These are phyloP conservation scores for Paracamarosporium sp. DNA, from an alignment of 2,329 filamentous ascomycete genomes.

Conservation along the genomic window DNA sequence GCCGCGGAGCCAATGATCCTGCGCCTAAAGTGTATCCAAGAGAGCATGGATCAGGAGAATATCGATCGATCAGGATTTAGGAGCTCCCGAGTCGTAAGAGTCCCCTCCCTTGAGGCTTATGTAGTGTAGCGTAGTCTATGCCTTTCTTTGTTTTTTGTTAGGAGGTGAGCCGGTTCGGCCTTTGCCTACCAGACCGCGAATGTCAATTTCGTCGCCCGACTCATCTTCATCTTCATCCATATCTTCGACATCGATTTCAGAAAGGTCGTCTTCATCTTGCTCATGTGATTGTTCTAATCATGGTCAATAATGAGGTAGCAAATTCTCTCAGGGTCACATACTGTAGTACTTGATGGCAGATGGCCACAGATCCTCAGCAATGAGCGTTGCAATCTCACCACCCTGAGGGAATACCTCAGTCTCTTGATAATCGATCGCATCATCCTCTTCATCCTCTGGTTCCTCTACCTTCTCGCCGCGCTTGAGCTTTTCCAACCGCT, in stretches of 20 bases:
- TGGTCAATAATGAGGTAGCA: constrained; percentile 43
- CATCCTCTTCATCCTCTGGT: constrained; percentile 50
- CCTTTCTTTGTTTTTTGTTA: constrained; percentile 51
- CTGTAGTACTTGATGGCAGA: constrained; percentile 90
- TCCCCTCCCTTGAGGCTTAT: background rate
- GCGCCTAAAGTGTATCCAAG: background rate
- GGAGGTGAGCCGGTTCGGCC: constrained; percentile 49
- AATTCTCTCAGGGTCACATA: constrained; percentile 56
- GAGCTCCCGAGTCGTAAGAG: background rate
- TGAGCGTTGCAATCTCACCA: constrained; percentile 78
- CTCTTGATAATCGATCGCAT: constrained; percentile 69
- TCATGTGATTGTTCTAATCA: constrained; percentile 63
- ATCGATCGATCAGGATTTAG: background rate
- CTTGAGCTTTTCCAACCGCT: constrained; percentile 59
- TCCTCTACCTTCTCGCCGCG: constrained; percentile 48
- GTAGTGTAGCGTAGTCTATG: constrained; percentile 18
- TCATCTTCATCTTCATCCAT: constrained; percentile 50
- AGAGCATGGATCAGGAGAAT: background rate
- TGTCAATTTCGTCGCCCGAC: constrained; percentile 60
- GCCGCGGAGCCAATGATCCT: background rate
- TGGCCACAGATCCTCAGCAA: constrained; percentile 89
- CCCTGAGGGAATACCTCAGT: constrained; percentile 88
- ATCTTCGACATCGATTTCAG: constrained; percentile 73
- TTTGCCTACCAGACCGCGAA: constrained; percentile 54
- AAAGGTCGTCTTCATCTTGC: constrained; percentile 70